Evolutionary conservation across 129 eudicot genomes (phyloP).

Genomic region (Escallonia herrerae): DNA sequence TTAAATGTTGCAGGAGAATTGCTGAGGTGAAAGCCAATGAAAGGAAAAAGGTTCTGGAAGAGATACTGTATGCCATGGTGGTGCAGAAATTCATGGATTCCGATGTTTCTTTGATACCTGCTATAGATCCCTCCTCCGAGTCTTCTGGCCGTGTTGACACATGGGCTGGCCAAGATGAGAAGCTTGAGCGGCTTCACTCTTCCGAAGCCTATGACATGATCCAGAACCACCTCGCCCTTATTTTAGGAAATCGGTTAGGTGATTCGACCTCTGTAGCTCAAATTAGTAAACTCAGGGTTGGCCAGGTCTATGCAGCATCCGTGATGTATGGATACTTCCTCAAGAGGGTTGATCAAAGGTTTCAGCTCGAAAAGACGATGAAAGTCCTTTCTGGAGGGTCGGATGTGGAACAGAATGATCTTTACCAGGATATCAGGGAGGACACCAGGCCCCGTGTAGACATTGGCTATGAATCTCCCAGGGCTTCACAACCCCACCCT

Average conservation of each 20-base stretch:
- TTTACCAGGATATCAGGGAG: slow-evolving; percentile 30
- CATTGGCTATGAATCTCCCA: background rate
- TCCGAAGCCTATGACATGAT: slow-evolving; percentile 88
- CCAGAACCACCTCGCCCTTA: slow-evolving; percentile 66
- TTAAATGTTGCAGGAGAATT: slow-evolving; percentile 58
- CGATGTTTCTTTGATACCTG: slow-evolving; percentile 58
- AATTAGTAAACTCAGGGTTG: slow-evolving; percentile 78
- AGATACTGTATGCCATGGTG: slow-evolving; percentile 79
- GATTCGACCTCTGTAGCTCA: slow-evolving; percentile 55
- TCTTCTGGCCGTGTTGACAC: slow-evolving; percentile 45
- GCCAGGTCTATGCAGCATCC: slow-evolving; percentile 87
- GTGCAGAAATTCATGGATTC: slow-evolving; percentile 96
- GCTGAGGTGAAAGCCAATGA: slow-evolving; percentile 97
- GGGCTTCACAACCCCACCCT: slow-evolving; percentile 39
- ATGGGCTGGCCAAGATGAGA: slow-evolving; percentile 62
- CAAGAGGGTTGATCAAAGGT: slow-evolving; percentile 75
- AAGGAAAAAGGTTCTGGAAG: slow-evolving; percentile 70
- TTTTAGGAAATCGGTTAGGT: slow-evolving; percentile 54
- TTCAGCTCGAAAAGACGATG: slow-evolving; percentile 80
- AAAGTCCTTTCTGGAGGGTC: slow-evolving; percentile 54
- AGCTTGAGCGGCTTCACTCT: slow-evolving; percentile 67
- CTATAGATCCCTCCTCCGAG: slow-evolving; percentile 49
- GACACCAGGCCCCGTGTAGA: slow-evolving; percentile 19
- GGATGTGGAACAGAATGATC: slow-evolving; percentile 20
- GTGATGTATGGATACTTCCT: slow-evolving; percentile 87